Percentiles rank a stretch among this genome's conserved stretches.
Evolutionary conservation across 148 eudicot species (phyloP).

Genomic region (Dianthus caryophyllus): DNA sequence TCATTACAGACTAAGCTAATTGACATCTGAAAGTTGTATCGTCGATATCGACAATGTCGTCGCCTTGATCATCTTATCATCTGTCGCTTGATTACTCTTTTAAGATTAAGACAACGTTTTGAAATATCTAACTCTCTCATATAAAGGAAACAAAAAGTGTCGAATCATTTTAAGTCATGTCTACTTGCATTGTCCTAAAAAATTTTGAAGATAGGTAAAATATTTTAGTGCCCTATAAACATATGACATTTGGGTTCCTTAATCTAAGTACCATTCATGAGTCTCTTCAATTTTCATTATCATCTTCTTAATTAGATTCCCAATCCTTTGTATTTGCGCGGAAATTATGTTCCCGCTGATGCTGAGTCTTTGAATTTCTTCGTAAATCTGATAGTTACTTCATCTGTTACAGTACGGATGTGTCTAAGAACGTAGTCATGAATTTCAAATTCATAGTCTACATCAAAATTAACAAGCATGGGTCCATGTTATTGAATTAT

Average conservation of each 20-base stretch:
- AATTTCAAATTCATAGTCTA: slow-evolving; percentile 5
- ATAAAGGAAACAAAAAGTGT: background rate
- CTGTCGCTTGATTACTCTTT: background rate
- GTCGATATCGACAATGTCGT: background rate
- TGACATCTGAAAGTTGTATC: background rate
- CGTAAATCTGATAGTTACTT: slow-evolving; percentile 7
- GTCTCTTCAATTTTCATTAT: slow-evolving; percentile 2
- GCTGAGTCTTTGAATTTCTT: background rate
- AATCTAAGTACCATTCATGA: slow-evolving; percentile 9
- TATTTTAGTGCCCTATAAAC: slow-evolving; percentile 10
- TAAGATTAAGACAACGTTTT: slow-evolving; percentile 9
- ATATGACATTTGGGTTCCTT: slow-evolving; percentile 12
- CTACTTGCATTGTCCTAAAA: slow-evolving; percentile 5
- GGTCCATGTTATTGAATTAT: slow-evolving; percentile 24
- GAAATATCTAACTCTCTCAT: background rate
- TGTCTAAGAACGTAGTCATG: slow-evolving; percentile 12
- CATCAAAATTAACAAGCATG: slow-evolving; percentile 23
- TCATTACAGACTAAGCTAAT: background rate
- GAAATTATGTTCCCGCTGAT: background rate
- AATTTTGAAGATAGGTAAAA: slow-evolving; percentile 8
- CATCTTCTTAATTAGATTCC: slow-evolving; percentile 2
- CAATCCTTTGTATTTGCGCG: slow-evolving; percentile 6
- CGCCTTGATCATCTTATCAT: background rate
- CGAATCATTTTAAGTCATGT: slow-evolving; percentile 11
- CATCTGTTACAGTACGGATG: slow-evolving; percentile 4